Base-by-base conservation (phyloP, 2,329 filamentous ascomycete genomes). In the Claviceps sp. region DNA sequence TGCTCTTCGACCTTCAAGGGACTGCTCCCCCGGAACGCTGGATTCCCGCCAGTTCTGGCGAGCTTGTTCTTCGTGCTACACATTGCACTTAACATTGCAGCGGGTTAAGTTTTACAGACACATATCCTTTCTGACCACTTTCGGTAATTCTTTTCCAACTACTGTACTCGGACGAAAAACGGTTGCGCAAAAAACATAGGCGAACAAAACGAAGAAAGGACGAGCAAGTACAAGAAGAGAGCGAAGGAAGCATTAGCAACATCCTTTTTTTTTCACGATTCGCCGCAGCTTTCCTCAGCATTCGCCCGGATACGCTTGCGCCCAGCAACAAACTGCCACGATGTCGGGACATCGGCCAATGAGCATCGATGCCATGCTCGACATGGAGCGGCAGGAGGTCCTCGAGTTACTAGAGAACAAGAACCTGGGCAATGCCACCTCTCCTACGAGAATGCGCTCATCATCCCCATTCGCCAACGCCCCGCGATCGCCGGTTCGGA, bases 371-470 rank as follows among this genome's bases (percentile, higher is more conserved):
- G 79, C 84, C 48, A 80, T 83, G 58, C 74, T 89, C 56, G 86
- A 89, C 63, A 83, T 89, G 71, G 87, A 91, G 73, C 78, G 85
- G 56, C 74, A 76, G 56, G 85, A 88, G 68, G 82, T 89, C 41
- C 72, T 89, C 58, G 81, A 81, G 47, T 71, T 88, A 55, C 72
- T 89, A 43, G 82, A 85, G 64, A 76, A 75, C 45, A 71, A 69
- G 49, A 60, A 59, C 56, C 60, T 60, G 50, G 52, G 57, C 2
- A 62, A 65, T 11, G 42, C 53, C 30, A 63, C 64, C 22, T 62
- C 69, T 14, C 59, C 67, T 7, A 60, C 62, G 5, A 66, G 71
- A 22, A 63, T 61, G 59, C 70, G 75, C 58, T 74, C 75, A 43
- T 68, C 73, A 19, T 78, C 82, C 56, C 75, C 80, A 55, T 75